Evolutionary conservation across 352 stramenopile species (phyloP).

Genomic region (Blastocystis sp.): DNA sequence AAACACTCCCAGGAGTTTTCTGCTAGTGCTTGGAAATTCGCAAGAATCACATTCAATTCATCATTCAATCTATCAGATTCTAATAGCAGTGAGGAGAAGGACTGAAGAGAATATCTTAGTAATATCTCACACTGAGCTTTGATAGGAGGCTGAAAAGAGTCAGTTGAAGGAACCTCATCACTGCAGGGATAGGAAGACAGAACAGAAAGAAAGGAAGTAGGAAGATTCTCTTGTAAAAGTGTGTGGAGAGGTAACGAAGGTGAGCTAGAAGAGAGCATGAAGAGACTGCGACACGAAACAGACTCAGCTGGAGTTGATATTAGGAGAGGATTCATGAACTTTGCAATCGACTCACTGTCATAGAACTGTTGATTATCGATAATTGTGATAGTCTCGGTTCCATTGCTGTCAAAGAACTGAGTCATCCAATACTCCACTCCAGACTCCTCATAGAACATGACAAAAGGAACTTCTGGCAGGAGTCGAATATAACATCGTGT

Average conservation of each 20-base stretch:
- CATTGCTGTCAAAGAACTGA: slow-evolving; percentile 1
- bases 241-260: background rate
- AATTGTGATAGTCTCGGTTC: slow-evolving; percentile 13
- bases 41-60: background rate
- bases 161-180: background rate
- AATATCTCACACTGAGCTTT: slow-evolving; percentile 5
- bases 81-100: background rate
- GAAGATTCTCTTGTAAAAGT: background rate
- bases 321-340: background rate
- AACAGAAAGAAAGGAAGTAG: slow-evolving; percentile 1
- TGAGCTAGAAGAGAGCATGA: background rate
- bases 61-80: background rate
- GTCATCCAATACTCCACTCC: slow-evolving; percentile 34
- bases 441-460: slow-evolving; percentile 23
- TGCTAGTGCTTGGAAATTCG: background rate
- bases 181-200: background rate
- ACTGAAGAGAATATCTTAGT: background rate
- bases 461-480: slow-evolving; percentile 38
- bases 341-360: background rate
- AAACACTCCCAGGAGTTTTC: background rate
- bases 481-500: slow-evolving; percentile 60
- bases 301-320: background rate
- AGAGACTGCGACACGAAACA: background rate
- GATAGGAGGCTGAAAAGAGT: background rate
- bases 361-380: background rate